Evolutionary conservation across 495 filamentous ascomycete genomes (phyloP), one percentile per base, ranked within the genome.

Genomic region (Neurospora intermedia): DNA sequence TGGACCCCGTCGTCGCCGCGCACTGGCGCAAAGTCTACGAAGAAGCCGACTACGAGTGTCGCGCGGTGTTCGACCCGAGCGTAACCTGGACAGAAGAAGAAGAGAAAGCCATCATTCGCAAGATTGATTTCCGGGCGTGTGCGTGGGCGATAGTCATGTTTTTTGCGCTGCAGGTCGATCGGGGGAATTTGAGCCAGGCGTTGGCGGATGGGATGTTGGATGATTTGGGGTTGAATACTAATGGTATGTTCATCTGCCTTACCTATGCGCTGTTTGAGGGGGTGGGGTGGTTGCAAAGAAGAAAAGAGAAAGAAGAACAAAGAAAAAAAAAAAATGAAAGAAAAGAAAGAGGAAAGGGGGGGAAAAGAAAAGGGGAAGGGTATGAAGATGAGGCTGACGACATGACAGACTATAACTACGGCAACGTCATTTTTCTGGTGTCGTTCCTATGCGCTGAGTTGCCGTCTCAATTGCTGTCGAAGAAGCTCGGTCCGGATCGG

Each of bases 401-500:
- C 23, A 27, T 11, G 6, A 76, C 27, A 84, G 83, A 88, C 38
- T 94, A 93, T 79, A 94, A 94, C 75, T 88, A 88, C 43, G 91
- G 91, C 1, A 90, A 92, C 76, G 91, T 90, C 4, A 91, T 94
- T 43, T 95, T 92, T 79, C 86, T 86, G 69, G 66, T 92, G 6
- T 83, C 80, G 6, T 94, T 94, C 77, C 81, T 94, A 2, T 81
- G 85, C 6, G 90, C 92, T 0, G 91, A 94, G 76, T 81, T 94
- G 15, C 92, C 92, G 2, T 94, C 92, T 0, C 92, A 94, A 76
- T 81, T 94, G 3, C 80, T 94, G n/a, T 89, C 87, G 20, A 94
- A 95, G 80, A 90, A 88, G 77, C 79, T 78, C 31, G 93, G 93
- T 0, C 91, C 92, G 0, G 92, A 94, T 76, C 84, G 87, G 40